A percentile compares a stretch with the other conserved stretches of the same genome.
phyloP scores from a whole-genome alignment of 2,329 filamentous ascomycete genomes.

The Onygenales sp. region DNA sequence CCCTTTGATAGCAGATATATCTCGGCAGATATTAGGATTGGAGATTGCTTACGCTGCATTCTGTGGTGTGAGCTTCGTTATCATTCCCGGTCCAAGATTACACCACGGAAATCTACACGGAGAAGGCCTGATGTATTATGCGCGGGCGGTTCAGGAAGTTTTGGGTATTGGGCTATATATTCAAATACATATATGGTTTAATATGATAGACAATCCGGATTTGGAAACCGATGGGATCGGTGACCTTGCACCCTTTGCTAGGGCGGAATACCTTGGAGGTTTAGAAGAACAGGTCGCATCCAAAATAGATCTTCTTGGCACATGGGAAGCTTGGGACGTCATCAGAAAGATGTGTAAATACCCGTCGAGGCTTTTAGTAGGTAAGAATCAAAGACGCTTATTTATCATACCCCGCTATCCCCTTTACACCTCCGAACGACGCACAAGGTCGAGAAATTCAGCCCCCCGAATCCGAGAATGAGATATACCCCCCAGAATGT shows the following conservation, averaged over 20 bases:
- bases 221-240: slow-evolving; percentile 39
- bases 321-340: slow-evolving; percentile 91
- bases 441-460: neutral
- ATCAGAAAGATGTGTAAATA: slow-evolving; percentile 83
- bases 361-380: slow-evolving; percentile 66
- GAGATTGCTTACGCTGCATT: slow-evolving; percentile 94
- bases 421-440: neutral
- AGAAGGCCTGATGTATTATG: slow-evolving; percentile 60
- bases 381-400: slow-evolving; percentile 46
- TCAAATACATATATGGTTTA: slow-evolving; percentile 70
- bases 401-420: neutral
- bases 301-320: slow-evolving; percentile 61
- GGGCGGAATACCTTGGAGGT: slow-evolving; percentile 26
- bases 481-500: neutral
- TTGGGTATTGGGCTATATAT: slow-evolving; percentile 66
- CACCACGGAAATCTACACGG: slow-evolving; percentile 45
- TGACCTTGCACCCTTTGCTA: slow-evolving; percentile 34
- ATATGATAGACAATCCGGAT: slow-evolving; percentile 68
- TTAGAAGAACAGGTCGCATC: slow-evolving; percentile 22
- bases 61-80: slow-evolving; percentile 74
- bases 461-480: neutral
- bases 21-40: slow-evolving; percentile 78
- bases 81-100: slow-evolving; percentile 68
- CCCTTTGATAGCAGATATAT: slow-evolving; percentile 74
- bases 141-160: slow-evolving; percentile 72